Conservation (phyloP, 2,329 filamentous ascomycete genomes). For the Aspergillus sp. region DNA sequence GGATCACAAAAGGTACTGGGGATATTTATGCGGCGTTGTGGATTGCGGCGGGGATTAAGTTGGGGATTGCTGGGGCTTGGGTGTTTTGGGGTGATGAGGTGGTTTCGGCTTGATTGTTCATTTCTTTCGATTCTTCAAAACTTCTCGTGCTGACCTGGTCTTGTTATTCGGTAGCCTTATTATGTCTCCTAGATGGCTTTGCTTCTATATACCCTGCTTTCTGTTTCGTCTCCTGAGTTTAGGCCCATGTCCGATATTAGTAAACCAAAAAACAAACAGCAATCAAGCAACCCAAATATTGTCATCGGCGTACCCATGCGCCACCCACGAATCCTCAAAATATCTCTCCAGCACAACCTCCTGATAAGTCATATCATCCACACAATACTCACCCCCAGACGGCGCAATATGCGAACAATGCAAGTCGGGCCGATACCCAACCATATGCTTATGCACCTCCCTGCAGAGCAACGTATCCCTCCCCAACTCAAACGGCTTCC, state of each 20-base stretch:
- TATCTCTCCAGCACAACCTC: constrained; percentile 25
- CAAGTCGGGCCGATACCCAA: constrained; percentile 24
- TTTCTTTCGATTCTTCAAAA: no score
- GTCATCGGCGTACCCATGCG: constrained; percentile 19
- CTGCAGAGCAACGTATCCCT: constrained; percentile 28
- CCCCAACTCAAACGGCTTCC: constrained; percentile 25
- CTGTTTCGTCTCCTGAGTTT: neutral
- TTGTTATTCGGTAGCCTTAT: neutral
- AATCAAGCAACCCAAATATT: constrained; percentile 17
- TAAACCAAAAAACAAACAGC: no score
- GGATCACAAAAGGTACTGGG: constrained; percentile 27
- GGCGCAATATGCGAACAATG: constrained; percentile 31
- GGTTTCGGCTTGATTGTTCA: neutral
- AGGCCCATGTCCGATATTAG: no score
- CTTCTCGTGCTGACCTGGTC: no score
- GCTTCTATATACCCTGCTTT: neutral
- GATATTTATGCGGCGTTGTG: constrained; percentile 25
- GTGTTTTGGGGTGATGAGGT: constrained; percentile 16
- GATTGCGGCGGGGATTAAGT: constrained; percentile 26
- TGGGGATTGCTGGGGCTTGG: constrained; percentile 20
- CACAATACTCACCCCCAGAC: constrained; percentile 26
- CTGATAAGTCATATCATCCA: constrained; percentile 26
- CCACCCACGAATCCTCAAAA: constrained; percentile 26
- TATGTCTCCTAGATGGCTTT: neutral
- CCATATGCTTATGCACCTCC: constrained; percentile 31